A percentile compares a stretch with the other conserved stretches of the same genome.
Conservation (phyloP, 805 yeast genomes). For the Starmerella floricola region DNA sequence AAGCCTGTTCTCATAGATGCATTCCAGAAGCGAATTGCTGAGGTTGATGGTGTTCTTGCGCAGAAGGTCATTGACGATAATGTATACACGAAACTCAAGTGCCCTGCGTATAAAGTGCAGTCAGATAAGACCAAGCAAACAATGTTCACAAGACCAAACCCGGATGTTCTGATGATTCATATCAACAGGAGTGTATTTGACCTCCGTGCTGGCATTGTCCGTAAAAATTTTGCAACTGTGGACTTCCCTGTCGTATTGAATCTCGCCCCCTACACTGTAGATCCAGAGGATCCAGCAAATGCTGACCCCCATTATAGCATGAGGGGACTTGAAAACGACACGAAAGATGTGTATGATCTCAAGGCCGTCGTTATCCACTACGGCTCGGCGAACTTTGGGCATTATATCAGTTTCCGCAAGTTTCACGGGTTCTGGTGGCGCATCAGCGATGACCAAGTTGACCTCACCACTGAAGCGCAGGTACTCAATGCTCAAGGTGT, state of each 20-base stretch:
- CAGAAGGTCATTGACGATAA: slow-evolving; percentile 71
- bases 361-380: slow-evolving; percentile 84
- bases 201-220: slow-evolving; percentile 66
- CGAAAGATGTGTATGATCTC: slow-evolving; percentile 40
- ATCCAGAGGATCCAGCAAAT: slow-evolving; percentile 49
- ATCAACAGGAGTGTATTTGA: slow-evolving; percentile 90
- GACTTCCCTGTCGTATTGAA: slow-evolving; percentile 59
- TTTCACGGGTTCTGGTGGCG: slow-evolving; percentile 89
- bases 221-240: slow-evolving; percentile 77
- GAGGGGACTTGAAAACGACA: slow-evolving; percentile 28
- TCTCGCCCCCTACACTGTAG: slow-evolving; percentile 57
- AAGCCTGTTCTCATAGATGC: slow-evolving; percentile 19
- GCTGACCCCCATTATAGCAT: slow-evolving; percentile 70
- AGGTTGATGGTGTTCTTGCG: slow-evolving; percentile 41
- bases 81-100: slow-evolving; percentile 57
- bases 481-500: slow-evolving; percentile 76
- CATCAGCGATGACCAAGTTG: slow-evolving; percentile 79
- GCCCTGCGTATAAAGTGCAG: slow-evolving; percentile 60
- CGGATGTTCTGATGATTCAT: slow-evolving; percentile 56
- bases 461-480: slow-evolving; percentile 66
- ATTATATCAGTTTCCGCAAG: slow-evolving; percentile 78
- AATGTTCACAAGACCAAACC: slow-evolving; percentile 63
- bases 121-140: slow-evolving; percentile 77
- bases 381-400: slow-evolving; percentile 97
- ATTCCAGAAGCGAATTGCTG: slow-evolving; percentile 37